Base-by-base conservation (phyloP, 2,329 filamentous ascomycete species). In the Talaromyces atroroseus region DNA sequence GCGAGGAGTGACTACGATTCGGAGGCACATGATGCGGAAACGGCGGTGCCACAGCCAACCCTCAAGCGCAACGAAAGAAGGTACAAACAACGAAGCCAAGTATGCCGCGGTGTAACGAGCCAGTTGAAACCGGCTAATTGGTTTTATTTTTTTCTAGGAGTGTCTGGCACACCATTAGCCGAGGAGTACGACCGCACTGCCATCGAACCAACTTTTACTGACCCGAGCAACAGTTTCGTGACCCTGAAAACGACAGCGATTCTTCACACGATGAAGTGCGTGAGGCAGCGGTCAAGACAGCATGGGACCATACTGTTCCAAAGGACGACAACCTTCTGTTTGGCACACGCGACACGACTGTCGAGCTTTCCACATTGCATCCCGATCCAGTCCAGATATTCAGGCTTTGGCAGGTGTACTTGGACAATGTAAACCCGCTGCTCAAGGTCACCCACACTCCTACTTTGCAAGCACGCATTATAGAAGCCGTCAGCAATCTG, bases 371-470 rank as follows among this genome's bases (percentile, higher is more conserved):
- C 3, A 67, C 72, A 1, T 61, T 84, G 0, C 85, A 87, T 62
- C 88, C 89, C 0, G 76, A 82, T 4, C 80, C 84, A 0, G 78
- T 82, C 12, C 83, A 89, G 29, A 67, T 73, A 8, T 69, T 73
- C 56, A 61, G 59, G 34, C 64, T 74, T 10, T 89, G 86, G 86
- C 85, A 88, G 68, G 78, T 82, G 16, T 89, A 87, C 65, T 78
- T 89, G 44, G 81, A 84, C 60, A 88, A 88, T 63, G 82, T 89
- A 62, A 84, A 89, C 62, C 84, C 86, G 0, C 66, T 90, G 5
- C 75, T 88, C 48, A 89, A 88, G 64, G 76, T 89, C 56, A 85
- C 83, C 0, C 86, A 89, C 64, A 80, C 82, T 0, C 84, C 85
- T 0, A 87, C 80, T 1, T 71, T 88, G 1, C 85, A 89, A 65